Evolutionary conservation across 345 rosid species (phyloP).

Genomic region (Salix caprea): DNA sequence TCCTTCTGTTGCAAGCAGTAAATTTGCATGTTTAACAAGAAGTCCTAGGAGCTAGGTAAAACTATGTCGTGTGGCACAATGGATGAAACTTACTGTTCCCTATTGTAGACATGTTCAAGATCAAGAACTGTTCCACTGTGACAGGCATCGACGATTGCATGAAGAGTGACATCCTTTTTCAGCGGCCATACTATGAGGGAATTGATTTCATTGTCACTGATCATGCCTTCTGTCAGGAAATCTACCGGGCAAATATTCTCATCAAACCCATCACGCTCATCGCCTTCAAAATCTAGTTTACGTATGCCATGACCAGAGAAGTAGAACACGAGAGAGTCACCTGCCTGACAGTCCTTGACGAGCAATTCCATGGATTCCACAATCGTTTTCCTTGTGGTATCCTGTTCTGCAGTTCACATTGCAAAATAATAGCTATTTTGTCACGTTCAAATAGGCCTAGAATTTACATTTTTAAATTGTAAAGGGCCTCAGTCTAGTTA

Average conservation of each 20-base stretch:
- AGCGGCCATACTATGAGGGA: slow-evolving; percentile 45
- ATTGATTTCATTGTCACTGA: slow-evolving; percentile 44
- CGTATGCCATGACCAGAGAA: slow-evolving; percentile 62
- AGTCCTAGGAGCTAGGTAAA: no score
- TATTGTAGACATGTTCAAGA: slow-evolving; percentile 36
- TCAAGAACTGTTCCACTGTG: slow-evolving; percentile 73
- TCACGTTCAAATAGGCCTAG: no score
- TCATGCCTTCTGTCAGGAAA: slow-evolving; percentile 44
- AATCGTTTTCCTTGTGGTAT: slow-evolving; percentile 43
- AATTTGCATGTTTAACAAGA: background rate
- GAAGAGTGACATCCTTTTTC: slow-evolving; percentile 43
- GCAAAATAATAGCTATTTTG: no score
- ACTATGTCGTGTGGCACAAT: no score
- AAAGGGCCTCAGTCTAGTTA: no score
- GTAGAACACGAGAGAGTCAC: slow-evolving; percentile 54
- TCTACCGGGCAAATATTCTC: slow-evolving; percentile 57
- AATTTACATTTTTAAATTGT: no score
- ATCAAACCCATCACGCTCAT: slow-evolving; percentile 58
- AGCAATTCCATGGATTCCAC: slow-evolving; percentile 41
- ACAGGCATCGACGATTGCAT: slow-evolving; percentile 65
- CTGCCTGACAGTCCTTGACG: slow-evolving; percentile 33
- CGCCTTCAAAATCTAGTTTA: slow-evolving; percentile 33
- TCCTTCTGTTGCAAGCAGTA: slow-evolving; percentile 13
- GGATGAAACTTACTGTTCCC: slow-evolving; percentile 20
- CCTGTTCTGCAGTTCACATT: slow-evolving; percentile 31